phyloP scores from a whole-genome alignment of 441 rosid species.

The Jatropha multifida region DNA sequence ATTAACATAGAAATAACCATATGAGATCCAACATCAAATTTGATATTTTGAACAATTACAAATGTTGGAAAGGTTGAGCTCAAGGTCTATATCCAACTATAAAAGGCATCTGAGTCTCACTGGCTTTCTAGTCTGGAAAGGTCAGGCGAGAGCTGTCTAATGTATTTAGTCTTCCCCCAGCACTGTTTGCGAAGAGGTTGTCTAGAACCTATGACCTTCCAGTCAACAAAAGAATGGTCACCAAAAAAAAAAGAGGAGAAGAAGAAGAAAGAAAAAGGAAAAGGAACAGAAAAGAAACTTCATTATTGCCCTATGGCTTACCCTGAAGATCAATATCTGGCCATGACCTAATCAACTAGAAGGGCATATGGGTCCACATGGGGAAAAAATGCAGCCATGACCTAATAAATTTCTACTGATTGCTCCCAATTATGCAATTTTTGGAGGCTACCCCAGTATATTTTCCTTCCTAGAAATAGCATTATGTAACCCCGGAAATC shows the following conservation, averaged over 20 bases:
- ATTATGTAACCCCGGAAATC: not conserved
- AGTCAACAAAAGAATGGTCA: too few species aligned
- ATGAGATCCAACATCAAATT: not conserved
- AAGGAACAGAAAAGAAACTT: too few species aligned
- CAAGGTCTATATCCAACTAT: not conserved
- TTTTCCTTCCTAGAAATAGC: not conserved
- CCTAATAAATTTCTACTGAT: not conserved
- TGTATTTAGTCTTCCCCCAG: too few species aligned
- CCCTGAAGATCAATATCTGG: not conserved
- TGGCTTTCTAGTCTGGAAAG: too few species aligned
- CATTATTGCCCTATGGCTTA: too few species aligned
- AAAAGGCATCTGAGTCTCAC: not conserved
- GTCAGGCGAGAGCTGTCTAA: too few species aligned
- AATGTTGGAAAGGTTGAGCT: not conserved
- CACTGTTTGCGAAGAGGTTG: too few species aligned
- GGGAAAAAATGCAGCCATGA: not conserved
- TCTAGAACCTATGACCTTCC: too few species aligned
- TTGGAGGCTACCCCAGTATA: not conserved
- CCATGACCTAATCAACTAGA: not conserved
- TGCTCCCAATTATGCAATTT: constrained; percentile 3
- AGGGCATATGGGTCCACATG: not conserved
- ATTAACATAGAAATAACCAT: not conserved
- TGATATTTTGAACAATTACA: not conserved
- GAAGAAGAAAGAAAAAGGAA: too few species aligned
- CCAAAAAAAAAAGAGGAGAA: too few species aligned